Base-by-base conservation (phyloP, 2,329 filamentous ascomycete genomes). In the Diaporthe eres region DNA sequence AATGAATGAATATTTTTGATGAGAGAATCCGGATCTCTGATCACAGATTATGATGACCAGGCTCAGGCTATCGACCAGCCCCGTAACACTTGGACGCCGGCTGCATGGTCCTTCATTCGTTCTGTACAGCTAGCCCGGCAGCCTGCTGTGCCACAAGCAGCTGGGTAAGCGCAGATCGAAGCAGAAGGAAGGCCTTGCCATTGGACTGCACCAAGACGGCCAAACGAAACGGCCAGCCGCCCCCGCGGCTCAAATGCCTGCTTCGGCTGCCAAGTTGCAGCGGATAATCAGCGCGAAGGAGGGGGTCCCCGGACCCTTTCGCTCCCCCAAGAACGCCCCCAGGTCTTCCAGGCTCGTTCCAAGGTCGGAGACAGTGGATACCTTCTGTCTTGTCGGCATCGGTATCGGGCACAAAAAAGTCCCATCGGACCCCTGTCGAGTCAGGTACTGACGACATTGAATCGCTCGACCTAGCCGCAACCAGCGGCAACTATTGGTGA, bases 391-490 rank as follows among this genome's bases (percentile, higher is more conserved):
- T 44, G 47, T 51, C 63, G 63, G 65, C 65, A 42, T 68, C 47
- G 65, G 31, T 68, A 53, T 68, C 65, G 65, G 65, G 42, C 42
- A 15, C 51, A 51, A 68, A 49, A 25, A 31, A 51, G 28, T 17
- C 61, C 25, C 28, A 53, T 15, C 47, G 22, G 12, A 17, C 22
- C 65, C 65, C 49, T 70, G 65, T 70, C 65, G 65, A 55, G 22
- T 39, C 49, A 70, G 49, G 65, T n/a, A 42, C 65, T 70, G 65
- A 70, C 65, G 65, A 70, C 65, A 70, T 70, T 55, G 65, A 55
- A 70, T 70, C 49, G 49, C 65, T 42, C 65, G 34, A 42, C 47
- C 44, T 37, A 39, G 37, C 58, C 49, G 49, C 49, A 51, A 51
- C 53, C 22, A 55, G 65, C 65, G 58, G 12, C 65, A 55, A 28